Base-by-base conservation (phyloP, 2,329 filamentous ascomycete genomes). In the Knoxdaviesia proteae region DNA sequence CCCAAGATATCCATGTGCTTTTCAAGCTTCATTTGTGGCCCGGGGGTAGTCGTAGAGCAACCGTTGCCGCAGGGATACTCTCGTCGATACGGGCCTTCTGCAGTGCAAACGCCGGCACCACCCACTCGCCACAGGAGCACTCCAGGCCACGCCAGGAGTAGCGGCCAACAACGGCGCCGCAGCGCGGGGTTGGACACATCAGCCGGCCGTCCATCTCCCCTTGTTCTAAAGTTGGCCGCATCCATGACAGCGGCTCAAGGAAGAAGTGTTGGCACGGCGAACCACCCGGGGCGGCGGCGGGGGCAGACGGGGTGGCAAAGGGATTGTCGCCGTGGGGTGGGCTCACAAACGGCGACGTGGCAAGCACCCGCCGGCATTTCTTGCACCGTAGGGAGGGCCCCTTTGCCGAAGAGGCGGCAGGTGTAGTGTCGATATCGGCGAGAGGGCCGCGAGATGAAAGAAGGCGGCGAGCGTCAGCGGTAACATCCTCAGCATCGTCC, bases 111-210 rank as follows among this genome's bases (percentile, higher is more conserved):
- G 81, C 87, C 6, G 90, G 88, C 41, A 86, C 82, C 29, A 94
- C 70, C 88, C 90, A 96, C 47, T 79, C 75, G 35, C 80, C 77
- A 58, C 90, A 98, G 54, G 77, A 90, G 62, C 90, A 98, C 56
- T 77, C 77, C 68, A 94, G 80, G 9, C 90, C 90, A 57, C 92
- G 84, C 90, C 90, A 98, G 42, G 88, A 82, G 55, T 94, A 98
- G 52, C 90, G 82, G 36, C 90, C 90, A 40, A 96, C 74, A 42
- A 84, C 84, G 36, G 82, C 76, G 39, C 72, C 74, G 58, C 90
- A 98, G 53, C 79, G 80, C 6, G 56, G 46, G 50, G 78, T 81
- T 7, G 90, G 88, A 53, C 90, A 98, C 45, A 77, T 72, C 33
- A 98, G 66, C 7, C 88, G 76, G 30, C 90, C 90, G 46, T 87